Conservation (phyloP, 176 grass and related monocot species). For the sorghum (Sorghum bicolor) region Sorghum_bicolor_NCBIv3 NC_012879.2:57847501-57848000, state of each 20-base stretch:
- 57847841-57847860: neutral
- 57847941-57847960: constrained; percentile 98
- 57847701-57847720: constrained; percentile 87
- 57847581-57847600: constrained; percentile 25
- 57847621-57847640: constrained; percentile 1
- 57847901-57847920: constrained; percentile 90
- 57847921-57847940: constrained; percentile 99
- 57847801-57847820: constrained; percentile 6
- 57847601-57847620: neutral
- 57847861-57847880: neutral
- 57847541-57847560: constrained; percentile 23
- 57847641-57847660: neutral
- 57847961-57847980: constrained; percentile 37
- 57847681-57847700: constrained; percentile 40
- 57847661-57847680: neutral
- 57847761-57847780: constrained; percentile 90
- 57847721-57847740: constrained; percentile 97
- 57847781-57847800: constrained; percentile 94
- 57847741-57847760: constrained; percentile 85
- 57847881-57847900: constrained; percentile 86
- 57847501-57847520: neutral
- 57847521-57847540: neutral
- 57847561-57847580: constrained; percentile 54
- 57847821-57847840: neutral
- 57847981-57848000: neutral